Evolutionary conservation across 495 filamentous ascomycete species (phyloP), one percentile per base, ranked within the genome.

Genomic region (Coniosporium apollinis): DNA sequence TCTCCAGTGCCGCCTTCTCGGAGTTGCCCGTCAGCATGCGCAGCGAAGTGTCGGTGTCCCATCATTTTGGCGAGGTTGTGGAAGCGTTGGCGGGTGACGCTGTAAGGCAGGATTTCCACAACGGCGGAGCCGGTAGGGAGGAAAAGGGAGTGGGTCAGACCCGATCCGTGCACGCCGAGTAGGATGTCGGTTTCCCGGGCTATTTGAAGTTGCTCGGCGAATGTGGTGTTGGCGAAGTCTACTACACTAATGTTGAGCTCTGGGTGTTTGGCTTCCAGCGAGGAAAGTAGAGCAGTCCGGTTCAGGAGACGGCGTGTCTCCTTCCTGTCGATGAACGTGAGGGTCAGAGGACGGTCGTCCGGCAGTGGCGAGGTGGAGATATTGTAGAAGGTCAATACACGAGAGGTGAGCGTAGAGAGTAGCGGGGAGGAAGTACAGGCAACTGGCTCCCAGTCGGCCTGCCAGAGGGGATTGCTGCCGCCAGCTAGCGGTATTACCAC

Each of bases 121-220:
- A 53, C 54, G 2, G 48, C 40, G 5, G 49, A 54, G 4, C 37
- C 30, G 7, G 36, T 46, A 11, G 41, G 48, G 19, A 64, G 30
- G 39, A 60, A 61, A 5, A 61, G 47, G 13, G 49, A 46, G 44
- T 58, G 53, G 7, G 58, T 55, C 26, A 63, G 46, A 17, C 55
- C 59, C 6, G 58, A 56, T 19, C 59, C 59, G 43, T 60, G 56
- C 28, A 57, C 47, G 6, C 58, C 58, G 16, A 59, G 51, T 2
- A 63, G 48, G 15, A 61, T 46, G 41, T 60, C 57, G 11, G 56
- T 54, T 18, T 39, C 37, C 24, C 38, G 50, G 15, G 52, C 39
- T 19, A 55, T 44, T 24, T 45, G 35, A 20, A 61, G 21, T 46
- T 64, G 58, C 25, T 56, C 48, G 30, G 41, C 18, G 22, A 57